Conservation (phyloP, 1,284 basidiomycete genomes). For the Rhodofomes roseus region DNA sequence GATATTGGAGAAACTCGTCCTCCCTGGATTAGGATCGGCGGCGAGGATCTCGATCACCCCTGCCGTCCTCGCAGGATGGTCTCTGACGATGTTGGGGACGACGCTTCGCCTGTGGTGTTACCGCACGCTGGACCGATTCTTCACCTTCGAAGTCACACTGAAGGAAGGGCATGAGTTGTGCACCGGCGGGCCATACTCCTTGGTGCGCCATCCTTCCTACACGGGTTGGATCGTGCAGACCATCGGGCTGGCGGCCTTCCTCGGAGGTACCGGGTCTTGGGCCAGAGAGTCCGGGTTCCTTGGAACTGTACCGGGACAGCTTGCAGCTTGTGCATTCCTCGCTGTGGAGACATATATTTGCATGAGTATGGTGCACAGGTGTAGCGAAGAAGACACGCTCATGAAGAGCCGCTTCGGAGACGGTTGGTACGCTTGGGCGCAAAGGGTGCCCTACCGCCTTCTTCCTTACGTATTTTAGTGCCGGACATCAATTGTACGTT, state of each 20-base stretch:
- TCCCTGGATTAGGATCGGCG: background rate
- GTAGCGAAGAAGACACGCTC: background rate
- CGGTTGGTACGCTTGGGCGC: constrained; percentile 4
- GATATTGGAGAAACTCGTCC: background rate
- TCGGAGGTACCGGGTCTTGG: background rate
- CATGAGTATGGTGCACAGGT: constrained; percentile 34
- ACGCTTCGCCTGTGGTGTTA: constrained; percentile 28
- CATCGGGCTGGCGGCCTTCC: constrained; percentile 3
- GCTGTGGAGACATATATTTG: background rate
- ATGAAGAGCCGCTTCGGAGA: background rate
- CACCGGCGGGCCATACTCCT: constrained; percentile 28
- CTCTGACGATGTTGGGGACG: constrained; percentile 15
- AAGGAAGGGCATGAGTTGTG: constrained; percentile 25
- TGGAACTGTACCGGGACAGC: constrained; percentile 34
- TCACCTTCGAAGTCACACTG: constrained; percentile 28
- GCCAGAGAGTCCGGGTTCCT: constrained; percentile 23
- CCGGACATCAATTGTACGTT: too few relatives aligned
- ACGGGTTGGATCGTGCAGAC: constrained; percentile 8
- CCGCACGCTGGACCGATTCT: constrained; percentile 24
- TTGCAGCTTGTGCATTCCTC: constrained; percentile 47
- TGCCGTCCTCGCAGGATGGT: constrained; percentile 15
- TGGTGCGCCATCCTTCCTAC: constrained; percentile 31
- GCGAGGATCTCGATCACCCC: constrained; percentile 3
- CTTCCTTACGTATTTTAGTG: constrained; percentile 1
- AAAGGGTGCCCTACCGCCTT: background rate